Evolutionary conservation across 345 rosid genomes (phyloP).

Genomic region (Lepidium didymum): DNA sequence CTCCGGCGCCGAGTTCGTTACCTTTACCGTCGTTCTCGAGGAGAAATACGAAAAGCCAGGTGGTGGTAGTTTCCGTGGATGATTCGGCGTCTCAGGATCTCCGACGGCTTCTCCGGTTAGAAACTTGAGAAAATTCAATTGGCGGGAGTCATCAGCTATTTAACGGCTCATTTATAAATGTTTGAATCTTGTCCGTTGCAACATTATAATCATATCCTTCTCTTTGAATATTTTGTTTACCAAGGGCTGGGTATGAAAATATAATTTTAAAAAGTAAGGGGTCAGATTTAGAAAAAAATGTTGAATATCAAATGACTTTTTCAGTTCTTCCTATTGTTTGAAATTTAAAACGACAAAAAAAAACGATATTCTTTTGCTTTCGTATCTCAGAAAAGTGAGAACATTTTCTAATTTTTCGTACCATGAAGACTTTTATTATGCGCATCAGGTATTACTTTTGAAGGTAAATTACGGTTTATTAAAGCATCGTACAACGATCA

Average conservation of each 20-base stretch:
- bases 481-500: no score
- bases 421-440: no score
- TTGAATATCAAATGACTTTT: constrained; percentile 9
- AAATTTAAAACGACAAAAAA: no score
- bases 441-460: no score
- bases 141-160: not conserved
- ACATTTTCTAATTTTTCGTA: no score
- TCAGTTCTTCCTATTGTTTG: not conserved
- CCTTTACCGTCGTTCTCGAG: constrained; percentile 57
- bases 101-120: constrained; percentile 55
- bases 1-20: constrained; percentile 63
- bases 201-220: not conserved
- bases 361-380: no score
- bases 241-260: not conserved
- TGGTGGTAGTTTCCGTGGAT: constrained; percentile 30
- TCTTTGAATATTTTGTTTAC: not conserved
- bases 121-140: constrained; percentile 10
- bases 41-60: constrained; percentile 25
- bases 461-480: no score
- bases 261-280: constrained; percentile 7
- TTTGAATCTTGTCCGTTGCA: not conserved
- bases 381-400: no score
- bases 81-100: constrained; percentile 62
- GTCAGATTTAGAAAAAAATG: constrained; percentile 13
- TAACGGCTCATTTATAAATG: not conserved